A percentile compares a stretch with the other conserved stretches of the same genome.
phyloP scores from a whole-genome alignment of 371 early-diverging fungal species.

The Mortierella sp. region DNA sequence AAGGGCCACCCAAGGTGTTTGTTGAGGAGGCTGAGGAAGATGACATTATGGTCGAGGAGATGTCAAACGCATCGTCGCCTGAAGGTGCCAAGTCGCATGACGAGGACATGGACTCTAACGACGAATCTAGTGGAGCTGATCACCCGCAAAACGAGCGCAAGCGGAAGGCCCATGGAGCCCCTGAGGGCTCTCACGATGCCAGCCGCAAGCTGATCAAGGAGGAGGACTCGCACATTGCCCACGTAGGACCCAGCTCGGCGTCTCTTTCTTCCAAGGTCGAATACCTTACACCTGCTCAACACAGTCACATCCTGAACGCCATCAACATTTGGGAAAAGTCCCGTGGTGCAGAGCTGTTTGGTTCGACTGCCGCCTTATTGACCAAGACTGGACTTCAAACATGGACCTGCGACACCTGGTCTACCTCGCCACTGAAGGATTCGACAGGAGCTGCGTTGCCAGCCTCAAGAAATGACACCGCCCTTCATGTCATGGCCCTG shows the following conservation, averaged over 20 bases:
- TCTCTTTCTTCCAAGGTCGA: not conserved
- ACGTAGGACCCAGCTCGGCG: not conserved
- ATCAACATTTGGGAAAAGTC: slow-evolving; percentile 26
- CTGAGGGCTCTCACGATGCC: not conserved
- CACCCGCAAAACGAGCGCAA: slow-evolving; percentile 25
- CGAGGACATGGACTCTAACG: slow-evolving; percentile 41
- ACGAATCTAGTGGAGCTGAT: slow-evolving; percentile 19
- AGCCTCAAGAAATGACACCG: not conserved
- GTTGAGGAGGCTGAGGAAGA: slow-evolving; percentile 47
- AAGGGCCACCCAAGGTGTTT: not conserved
- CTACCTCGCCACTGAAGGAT: slow-evolving; percentile 19
- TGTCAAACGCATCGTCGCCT: slow-evolving; percentile 51
- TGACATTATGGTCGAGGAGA: slow-evolving; percentile 50
- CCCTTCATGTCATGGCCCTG: slow-evolving; percentile 42
- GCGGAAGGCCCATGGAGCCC: slow-evolving; percentile 22
- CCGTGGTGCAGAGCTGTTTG: slow-evolving; percentile 21
- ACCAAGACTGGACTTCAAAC: slow-evolving; percentile 24
- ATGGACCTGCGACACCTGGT: slow-evolving; percentile 42
- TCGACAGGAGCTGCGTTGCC: not conserved
- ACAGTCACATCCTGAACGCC: slow-evolving; percentile 20
- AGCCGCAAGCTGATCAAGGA: slow-evolving; percentile 23
- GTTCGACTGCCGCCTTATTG: slow-evolving; percentile 14
- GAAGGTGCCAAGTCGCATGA: slow-evolving; percentile 31
- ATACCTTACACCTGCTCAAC: slow-evolving; percentile 18
- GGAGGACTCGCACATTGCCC: not conserved